Base-by-base conservation (phyloP, 2,329 filamentous ascomycete genomes). In the Sclerotinia borealis region DNA sequence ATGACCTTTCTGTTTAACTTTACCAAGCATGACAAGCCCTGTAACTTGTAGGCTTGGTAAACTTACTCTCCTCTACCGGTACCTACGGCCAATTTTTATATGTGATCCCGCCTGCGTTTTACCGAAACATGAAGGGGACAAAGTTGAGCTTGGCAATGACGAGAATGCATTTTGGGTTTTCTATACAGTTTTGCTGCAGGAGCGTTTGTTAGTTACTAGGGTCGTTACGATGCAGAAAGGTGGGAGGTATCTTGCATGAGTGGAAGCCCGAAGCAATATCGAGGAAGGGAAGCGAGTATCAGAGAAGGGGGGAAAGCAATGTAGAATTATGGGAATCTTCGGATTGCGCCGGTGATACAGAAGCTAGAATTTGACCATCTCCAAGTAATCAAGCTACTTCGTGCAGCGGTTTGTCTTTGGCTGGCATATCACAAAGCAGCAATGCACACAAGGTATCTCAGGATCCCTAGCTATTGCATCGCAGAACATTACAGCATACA, bases 391-490 rank as follows among this genome's bases (percentile, higher is more conserved):
- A 45, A 45, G 31, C 31, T 25, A 22, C 39, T 25, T n/a, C 36
- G 22, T 61, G 37, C 59, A 54, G 27, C n/a, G 31, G 19, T 25
- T 25, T 39, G 47, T 29, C 31, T 51, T 43, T 39, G 34, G 5
- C 25, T 51, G 37, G 48, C 34, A 54, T 27, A 41, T 41, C 37
- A 54, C 48, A 54, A 19, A 43, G 47, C 37, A 13, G 36, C 19
- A 60, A 51, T 31, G 52, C n/a, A 56, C n/a, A 56, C 52, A 43
- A 43, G 52, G 52, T 56, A 34, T 55, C 51, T n/a, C 52, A 31
- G 52, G 25, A 55, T 43, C 19, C 52, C 52, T 56, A 56, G 52
- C 37, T 56, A 39, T 56, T 43, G 37, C 52, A 43, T 43, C 52
- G 39, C 52, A 56, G 52, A 7, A 43, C 37, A 55, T 55, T 45